Evolutionary conservation across 495 filamentous ascomycete genomes (phyloP).

Genomic region (Aspergillus asperescens): DNA sequence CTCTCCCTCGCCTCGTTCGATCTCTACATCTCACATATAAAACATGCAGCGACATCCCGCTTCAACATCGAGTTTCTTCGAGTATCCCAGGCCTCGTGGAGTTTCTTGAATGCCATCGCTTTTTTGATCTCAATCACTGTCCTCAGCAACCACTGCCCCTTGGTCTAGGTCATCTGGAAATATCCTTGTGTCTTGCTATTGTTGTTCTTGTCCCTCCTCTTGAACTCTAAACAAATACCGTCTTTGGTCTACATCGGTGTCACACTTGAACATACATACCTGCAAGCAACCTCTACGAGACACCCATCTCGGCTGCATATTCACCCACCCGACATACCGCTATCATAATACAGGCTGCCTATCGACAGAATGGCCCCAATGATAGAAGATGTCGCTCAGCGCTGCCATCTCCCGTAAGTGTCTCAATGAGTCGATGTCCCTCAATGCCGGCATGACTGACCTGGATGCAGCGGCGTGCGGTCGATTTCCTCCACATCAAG

Average conservation of each 20-base stretch:
- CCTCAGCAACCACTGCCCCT: too few species aligned
- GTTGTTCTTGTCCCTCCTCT: neutral
- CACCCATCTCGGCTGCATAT: neutral
- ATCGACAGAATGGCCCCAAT: conserved; percentile 33
- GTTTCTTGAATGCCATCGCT: conserved; percentile 3
- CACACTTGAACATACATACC: neutral
- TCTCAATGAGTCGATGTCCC: conserved; percentile 3
- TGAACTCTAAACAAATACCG: conserved; percentile 7
- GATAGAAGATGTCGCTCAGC: conserved; percentile 30
- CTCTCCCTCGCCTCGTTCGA: conserved; percentile 19
- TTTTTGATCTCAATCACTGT: conserved; percentile 9
- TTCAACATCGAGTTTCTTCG: conserved; percentile 12
- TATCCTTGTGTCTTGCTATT: conserved; percentile 5
- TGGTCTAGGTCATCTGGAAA: conserved; percentile 12
- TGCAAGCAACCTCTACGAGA: neutral
- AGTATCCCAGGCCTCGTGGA: conserved; percentile 18
- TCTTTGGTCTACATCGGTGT: neutral
- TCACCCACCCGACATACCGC: too few species aligned
- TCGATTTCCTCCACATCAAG: conserved; percentile 15
- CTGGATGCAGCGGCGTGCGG: conserved; percentile 16
- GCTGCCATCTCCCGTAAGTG: conserved; percentile 42
- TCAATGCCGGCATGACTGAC: conserved; percentile 12
- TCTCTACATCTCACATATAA: conserved; percentile 24
- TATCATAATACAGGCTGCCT: too few species aligned
- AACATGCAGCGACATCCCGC: conserved; percentile 25